Evolutionary conservation across 2,329 filamentous ascomycete genomes (phyloP), one percentile per base, ranked within the genome.

Genomic region (Aspergillus felis): DNA sequence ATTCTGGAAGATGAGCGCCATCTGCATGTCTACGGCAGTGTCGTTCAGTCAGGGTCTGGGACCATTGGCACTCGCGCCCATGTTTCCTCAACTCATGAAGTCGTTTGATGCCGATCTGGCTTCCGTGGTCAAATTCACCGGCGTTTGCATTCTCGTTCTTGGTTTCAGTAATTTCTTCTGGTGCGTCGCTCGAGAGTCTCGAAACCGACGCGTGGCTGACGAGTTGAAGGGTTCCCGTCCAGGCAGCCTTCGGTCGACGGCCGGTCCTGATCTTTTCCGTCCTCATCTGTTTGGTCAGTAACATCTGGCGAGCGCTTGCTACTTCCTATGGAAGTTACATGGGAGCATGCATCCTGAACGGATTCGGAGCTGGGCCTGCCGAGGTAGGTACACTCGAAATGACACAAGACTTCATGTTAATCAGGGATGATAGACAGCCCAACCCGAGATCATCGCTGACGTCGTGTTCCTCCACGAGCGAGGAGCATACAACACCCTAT

Each of bases 401-500:
- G 32, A 17, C 14, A 38, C 17, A 41, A 51, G 17, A 2, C 20
- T 12, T 22, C 9, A 4, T 14, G 32, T n/a, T 49, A 54, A 52
- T 50, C 38, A 28, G 42, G 50, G 14, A n/a, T 38, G 38, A 20
- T 57, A 74, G 73, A 87, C 83, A 0, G 79, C 84, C 2, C 83
- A 85, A 72, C 85, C 84, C 0, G 79, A 82, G 29, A 80, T 88
- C 53, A 87, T 87, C 64, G 82, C 85, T 3, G 85, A 88, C 64
- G 79, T 87, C 10, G 84, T 84, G 66, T 88, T 88, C 70, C 74
- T 88, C 9, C 83, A 87, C 64, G 83, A 87, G 51, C 79, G 86
- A 57, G 85, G 86, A 6, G 84, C 82, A 61, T 87, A 81, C 74
- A 84, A 84, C 61, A 84, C 82, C 0, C 64, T 83, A 0, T 88